Percentiles rank a stretch among this genome's conserved stretches.
Conservation (phyloP, 2,329 filamentous ascomycete genomes). For the Fusarium sulawesiense region DNA sequence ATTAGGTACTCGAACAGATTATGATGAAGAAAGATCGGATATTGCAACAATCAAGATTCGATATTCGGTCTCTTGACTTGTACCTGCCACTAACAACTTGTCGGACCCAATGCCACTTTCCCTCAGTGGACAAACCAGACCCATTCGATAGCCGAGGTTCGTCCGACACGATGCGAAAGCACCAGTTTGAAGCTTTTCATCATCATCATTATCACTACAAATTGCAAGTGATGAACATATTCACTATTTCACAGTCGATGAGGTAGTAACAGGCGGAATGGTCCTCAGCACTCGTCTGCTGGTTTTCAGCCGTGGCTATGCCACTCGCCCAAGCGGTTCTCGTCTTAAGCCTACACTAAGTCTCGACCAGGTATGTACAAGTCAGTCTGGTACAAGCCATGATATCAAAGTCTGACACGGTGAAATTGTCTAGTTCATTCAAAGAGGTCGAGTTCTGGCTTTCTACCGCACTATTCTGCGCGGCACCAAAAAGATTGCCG, state of each 20-base stretch:
- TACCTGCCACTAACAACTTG: conserved; percentile 29
- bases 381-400: background rate
- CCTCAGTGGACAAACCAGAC: background rate
- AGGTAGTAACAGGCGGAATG: conserved; percentile 45
- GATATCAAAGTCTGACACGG: conserved; percentile 18
- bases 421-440: conserved; percentile 63
- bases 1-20: no score
- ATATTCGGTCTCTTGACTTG: background rate
- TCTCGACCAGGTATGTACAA: conserved; percentile 65
- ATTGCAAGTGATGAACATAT: conserved; percentile 14
- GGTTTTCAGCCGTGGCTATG: conserved; percentile 50
- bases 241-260: conserved; percentile 23
- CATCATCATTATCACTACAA: conserved; percentile 24
- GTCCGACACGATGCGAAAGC: conserved; percentile 22
- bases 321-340: conserved; percentile 47
- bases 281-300: conserved; percentile 43
- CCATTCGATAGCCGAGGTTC: conserved; percentile 38
- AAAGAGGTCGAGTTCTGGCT: conserved; percentile 64
- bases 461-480: conserved; percentile 70
- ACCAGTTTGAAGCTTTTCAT: conserved; percentile 36
- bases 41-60: background rate
- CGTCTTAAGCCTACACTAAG: conserved; percentile 58
- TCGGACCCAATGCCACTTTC: background rate
- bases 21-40: background rate
- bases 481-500: conserved; percentile 63